These are phyloP conservation scores for Parathielavia appendiculata DNA, from an alignment of 495 filamentous ascomycete species.

Conservation along the genomic window DNA sequence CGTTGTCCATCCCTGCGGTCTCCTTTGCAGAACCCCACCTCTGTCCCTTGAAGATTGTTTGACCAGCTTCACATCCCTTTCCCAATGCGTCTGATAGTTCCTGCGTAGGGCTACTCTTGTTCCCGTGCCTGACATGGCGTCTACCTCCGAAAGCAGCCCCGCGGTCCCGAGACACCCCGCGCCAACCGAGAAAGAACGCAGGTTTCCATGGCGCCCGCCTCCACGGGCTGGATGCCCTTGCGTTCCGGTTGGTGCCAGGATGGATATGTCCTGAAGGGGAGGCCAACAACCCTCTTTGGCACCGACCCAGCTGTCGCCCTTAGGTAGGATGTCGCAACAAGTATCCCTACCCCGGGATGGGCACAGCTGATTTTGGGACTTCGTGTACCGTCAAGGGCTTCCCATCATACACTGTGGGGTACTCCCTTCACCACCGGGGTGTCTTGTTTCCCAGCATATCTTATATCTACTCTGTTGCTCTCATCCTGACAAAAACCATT, in stretches of 20 bases:
- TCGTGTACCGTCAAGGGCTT: constrained; percentile 9
- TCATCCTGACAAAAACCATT: constrained; percentile 32
- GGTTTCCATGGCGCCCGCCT: constrained; percentile 12
- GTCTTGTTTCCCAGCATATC: constrained; percentile 21
- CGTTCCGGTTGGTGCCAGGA: constrained; percentile 36
- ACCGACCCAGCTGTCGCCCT: constrained; percentile 15
- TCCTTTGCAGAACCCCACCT: constrained; percentile 20
- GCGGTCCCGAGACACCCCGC: constrained; percentile 11
- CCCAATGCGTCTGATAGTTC: constrained; percentile 20
- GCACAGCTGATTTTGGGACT: constrained; percentile 13
- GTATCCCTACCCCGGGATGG: constrained; percentile 20
- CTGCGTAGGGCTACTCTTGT: constrained; percentile 26
- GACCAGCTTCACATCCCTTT: constrained; percentile 6
- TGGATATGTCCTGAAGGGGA: constrained; percentile 6
- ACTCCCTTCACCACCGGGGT: constrained; percentile 20
- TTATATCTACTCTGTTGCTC: constrained; percentile 35
- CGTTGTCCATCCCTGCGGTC: constrained; percentile 4
- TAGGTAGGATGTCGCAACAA: constrained; percentile 18
- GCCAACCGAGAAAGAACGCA: constrained; percentile 14
- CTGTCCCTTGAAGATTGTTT: constrained; percentile 18
- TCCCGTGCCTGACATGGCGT: constrained; percentile 23
- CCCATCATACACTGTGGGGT: constrained; percentile 26
- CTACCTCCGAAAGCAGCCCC: constrained; percentile 14
- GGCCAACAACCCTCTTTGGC: constrained; percentile 16
- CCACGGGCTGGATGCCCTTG: constrained; percentile 33